These are phyloP conservation scores for Austroboletus niveus DNA, from an alignment of 1,284 basidiomycete species.

Conservation along the genomic window DNA sequence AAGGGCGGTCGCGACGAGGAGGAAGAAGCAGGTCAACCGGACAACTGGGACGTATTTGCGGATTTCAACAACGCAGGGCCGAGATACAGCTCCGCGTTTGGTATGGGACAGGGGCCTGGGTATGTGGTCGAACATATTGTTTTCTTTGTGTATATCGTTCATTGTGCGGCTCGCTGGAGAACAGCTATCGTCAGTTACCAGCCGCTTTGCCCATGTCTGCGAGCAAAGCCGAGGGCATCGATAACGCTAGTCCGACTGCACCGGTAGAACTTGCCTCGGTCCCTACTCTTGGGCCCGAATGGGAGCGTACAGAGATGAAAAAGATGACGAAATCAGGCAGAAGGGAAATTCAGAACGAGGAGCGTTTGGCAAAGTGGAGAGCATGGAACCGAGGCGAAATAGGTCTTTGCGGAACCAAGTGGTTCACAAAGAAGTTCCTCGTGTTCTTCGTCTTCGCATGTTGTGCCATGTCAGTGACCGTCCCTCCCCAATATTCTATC, in stretches of 20 bases:
- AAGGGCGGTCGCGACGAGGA: conserved; percentile 71
- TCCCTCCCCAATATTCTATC: background rate
- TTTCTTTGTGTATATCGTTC: background rate
- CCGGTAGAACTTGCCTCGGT: conserved; percentile 84
- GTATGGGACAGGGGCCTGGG: conserved; percentile 37
- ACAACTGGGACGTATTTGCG: conserved; percentile 81
- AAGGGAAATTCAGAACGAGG: conserved; percentile 56
- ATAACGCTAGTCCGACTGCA: conserved; percentile 32
- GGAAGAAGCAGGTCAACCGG: conserved; percentile 38
- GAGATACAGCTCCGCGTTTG: conserved; percentile 66
- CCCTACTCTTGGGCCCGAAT: conserved; percentile 84
- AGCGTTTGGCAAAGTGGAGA: conserved; percentile 56
- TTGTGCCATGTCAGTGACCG: conserved; percentile 56
- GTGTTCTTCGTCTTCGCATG: conserved; percentile 68
- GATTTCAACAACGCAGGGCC: conserved; percentile 91
- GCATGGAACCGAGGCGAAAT: conserved; percentile 72
- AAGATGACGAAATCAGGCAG: conserved; percentile 71
- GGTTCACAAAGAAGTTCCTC: conserved; percentile 68
- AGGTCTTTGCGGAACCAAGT: conserved; percentile 69
- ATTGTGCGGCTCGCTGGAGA: background rate
- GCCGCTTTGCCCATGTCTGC: conserved; percentile 35
- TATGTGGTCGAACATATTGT: conserved; percentile 24
- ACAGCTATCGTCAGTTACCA: conserved; percentile 56
- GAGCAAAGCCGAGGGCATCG: conserved; percentile 31
- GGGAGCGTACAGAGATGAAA: conserved; percentile 74